Conservation (phyloP, 352 stramenopile species). For the Plasmopara muralis region DNA sequence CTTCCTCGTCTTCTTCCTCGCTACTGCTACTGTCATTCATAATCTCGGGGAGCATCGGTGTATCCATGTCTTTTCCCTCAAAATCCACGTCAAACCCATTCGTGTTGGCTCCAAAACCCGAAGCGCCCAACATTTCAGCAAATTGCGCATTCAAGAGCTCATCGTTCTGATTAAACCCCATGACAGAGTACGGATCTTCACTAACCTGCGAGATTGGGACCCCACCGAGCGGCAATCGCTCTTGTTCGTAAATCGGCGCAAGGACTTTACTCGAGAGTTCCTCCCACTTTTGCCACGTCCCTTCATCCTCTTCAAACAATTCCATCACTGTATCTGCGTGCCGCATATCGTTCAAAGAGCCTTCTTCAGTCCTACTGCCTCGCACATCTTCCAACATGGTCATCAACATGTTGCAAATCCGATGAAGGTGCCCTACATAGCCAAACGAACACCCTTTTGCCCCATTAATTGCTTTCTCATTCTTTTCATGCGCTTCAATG, state of each 20-base stretch:
- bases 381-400: conserved; percentile 70
- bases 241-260: conserved; percentile 68
- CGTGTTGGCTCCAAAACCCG: conserved; percentile 45
- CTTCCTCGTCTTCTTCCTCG: conserved; percentile 76
- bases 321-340: conserved; percentile 77
- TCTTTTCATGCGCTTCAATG: conserved; percentile 70
- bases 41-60: conserved; percentile 73
- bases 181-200: conserved; percentile 72
- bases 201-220: conserved; percentile 42
- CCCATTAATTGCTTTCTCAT: conserved; percentile 50
- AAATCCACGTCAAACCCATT: conserved; percentile 71
- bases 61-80: conserved; percentile 61
- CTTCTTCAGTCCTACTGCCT: conserved; percentile 49
- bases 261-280: conserved; percentile 65
- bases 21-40: conserved; percentile 87
- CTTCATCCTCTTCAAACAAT: conserved; percentile 71
- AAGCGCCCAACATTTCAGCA: conserved; percentile 72
- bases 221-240: conserved; percentile 67
- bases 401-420: conserved; percentile 84
- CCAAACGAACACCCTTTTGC: conserved; percentile 69
- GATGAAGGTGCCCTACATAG: conserved; percentile 75
- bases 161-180: conserved; percentile 66
- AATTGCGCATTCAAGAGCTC: conserved; percentile 79
- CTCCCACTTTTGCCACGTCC: conserved; percentile 72
- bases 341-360: conserved; percentile 77